Conservation (phyloP, 495 filamentous ascomycete species). For the Xylaria telfairii region DNA sequence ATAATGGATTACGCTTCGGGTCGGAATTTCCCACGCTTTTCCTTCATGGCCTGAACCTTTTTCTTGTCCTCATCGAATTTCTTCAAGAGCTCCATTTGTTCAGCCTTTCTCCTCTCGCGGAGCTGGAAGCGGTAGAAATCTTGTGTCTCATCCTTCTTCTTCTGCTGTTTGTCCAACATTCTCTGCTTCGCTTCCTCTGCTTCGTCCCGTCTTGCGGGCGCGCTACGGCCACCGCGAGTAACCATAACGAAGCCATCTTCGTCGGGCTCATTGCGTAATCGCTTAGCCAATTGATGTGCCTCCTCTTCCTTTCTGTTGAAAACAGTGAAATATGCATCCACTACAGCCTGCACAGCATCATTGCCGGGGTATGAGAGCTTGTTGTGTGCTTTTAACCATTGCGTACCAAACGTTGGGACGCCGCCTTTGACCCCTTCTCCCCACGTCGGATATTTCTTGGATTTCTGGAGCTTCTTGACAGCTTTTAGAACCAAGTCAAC, state of each 20-base stretch:
- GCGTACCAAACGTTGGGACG: slow-evolving; percentile 62
- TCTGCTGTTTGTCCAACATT: slow-evolving; percentile 73
- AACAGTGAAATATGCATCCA: slow-evolving; percentile 81
- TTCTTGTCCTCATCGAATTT: slow-evolving; percentile 70
- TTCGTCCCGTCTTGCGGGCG: slow-evolving; percentile 76
- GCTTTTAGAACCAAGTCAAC: slow-evolving; percentile 76
- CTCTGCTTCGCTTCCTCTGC: slow-evolving; percentile 72
- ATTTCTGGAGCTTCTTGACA: slow-evolving; percentile 65
- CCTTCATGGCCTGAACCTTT: slow-evolving; percentile 65
- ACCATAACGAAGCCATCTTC: slow-evolving; percentile 97
- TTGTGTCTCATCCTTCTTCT: slow-evolving; percentile 66
- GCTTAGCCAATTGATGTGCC: slow-evolving; percentile 65
- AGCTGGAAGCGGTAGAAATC: slow-evolving; percentile 96
- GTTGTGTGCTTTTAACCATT: slow-evolving; percentile 69
- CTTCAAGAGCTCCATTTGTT: slow-evolving; percentile 70
- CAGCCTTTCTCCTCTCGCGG: slow-evolving; percentile 85
- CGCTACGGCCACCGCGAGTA: slow-evolving; percentile 74
- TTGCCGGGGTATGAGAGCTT: slow-evolving; percentile 71
- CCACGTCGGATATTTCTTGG: slow-evolving; percentile 65
- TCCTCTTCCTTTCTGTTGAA: slow-evolving; percentile 73
- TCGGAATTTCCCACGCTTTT: slow-evolving; percentile 64
- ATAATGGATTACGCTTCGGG: slow-evolving; percentile 51
- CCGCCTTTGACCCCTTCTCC: slow-evolving; percentile 63
- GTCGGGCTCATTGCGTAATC: slow-evolving; percentile 76
- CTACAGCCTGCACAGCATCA: slow-evolving; percentile 65